Evolutionary conservation across 768 basidiomycete genomes (phyloP), one percentile per base, ranked within the genome.

Genomic region (Boletus insuetus): DNA sequence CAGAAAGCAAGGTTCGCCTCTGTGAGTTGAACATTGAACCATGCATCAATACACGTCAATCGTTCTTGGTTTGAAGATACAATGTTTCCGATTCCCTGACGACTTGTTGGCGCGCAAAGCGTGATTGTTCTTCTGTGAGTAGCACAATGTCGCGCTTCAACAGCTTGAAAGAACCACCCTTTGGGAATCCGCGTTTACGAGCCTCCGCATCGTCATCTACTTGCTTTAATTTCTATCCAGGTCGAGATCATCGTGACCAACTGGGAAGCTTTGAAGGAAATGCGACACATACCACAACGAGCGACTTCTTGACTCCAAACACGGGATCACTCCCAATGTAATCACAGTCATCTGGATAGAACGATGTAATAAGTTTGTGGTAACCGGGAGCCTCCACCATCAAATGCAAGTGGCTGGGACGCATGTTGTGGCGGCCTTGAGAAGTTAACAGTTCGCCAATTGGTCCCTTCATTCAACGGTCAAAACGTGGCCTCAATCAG

Each of bases 361-460:
- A 67, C 2, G 91, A 83, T 0, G 91, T 93, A 17, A 78, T 73
- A n/a, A 94, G 80, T 42, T 82, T 86, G 64, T 83, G 84, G 68
- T 77, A 92, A 29, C 89, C 90, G 4, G 81, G 79, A 0, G 89
- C 88, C 49, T 84, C 72, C 52, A 91, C 75, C 75, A 83, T 77
- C 56, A 93, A 71, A 68, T 94, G 92, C 46, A 94, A 64, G 68
- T 94, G 92, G 43, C 81, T 87, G 11, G 92, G 92, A 13, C 92
- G 79, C 74, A 84, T 84, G 54, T 85, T 82, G 63, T 94, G 92
- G 46, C 92, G 77, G 12, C 78, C 78, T 9, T 91, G 74, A 0
- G 65, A 64, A 1, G 70, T 50, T 20, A 93, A 67, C 59, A 94
- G 61, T 17, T 75, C 73, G 0, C 87, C 89, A 4, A 91, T 89